phyloP scores from a whole-genome alignment of 208 protist genomes.

The Crithidia thermophila region DNA sequence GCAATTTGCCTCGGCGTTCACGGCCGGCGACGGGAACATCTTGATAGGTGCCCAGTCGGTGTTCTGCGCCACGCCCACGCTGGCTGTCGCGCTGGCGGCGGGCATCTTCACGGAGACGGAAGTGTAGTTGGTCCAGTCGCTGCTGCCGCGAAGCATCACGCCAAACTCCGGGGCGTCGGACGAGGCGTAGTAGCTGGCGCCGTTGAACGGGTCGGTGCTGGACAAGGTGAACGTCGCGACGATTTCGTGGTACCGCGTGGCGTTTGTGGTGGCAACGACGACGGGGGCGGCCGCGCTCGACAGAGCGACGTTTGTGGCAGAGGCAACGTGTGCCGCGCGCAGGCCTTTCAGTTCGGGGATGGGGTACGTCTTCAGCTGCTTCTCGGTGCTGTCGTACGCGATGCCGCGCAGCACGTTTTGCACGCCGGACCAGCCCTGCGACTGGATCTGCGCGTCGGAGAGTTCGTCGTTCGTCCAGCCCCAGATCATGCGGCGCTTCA shows the following conservation, averaged over 20 bases:
- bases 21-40: conserved; percentile 16
- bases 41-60: conserved; percentile 27
- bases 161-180: conserved; percentile 40
- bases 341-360: conserved; percentile 39
- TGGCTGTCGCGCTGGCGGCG: conserved; percentile 13
- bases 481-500: conserved; percentile 50
- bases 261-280: conserved; percentile 13
- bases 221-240: conserved; percentile 40
- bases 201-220: conserved; percentile 26
- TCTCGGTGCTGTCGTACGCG: conserved; percentile 42
- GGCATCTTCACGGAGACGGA: conserved; percentile 47
- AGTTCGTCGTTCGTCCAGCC: conserved; percentile 55
- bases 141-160: conserved; percentile 32
- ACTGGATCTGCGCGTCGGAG: conserved; percentile 29
- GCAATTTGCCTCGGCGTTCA: conserved; percentile 25
- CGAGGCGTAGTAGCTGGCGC: conserved; percentile 21
- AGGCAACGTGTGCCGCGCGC: conserved; percentile 24
- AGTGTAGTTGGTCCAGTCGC: conserved; percentile 25
- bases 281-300: conserved; percentile 3
- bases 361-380: conserved; percentile 45
- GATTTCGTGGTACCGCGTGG: conserved; percentile 49
- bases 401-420: conserved; percentile 50
- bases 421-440: conserved; percentile 53
- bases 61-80: conserved; percentile 22
- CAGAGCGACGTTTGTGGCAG: neutral